These are phyloP conservation scores for Pelargonium fulgidum DNA, from an alignment of 441 rosid genomes.

Conservation along the genomic window DNA sequence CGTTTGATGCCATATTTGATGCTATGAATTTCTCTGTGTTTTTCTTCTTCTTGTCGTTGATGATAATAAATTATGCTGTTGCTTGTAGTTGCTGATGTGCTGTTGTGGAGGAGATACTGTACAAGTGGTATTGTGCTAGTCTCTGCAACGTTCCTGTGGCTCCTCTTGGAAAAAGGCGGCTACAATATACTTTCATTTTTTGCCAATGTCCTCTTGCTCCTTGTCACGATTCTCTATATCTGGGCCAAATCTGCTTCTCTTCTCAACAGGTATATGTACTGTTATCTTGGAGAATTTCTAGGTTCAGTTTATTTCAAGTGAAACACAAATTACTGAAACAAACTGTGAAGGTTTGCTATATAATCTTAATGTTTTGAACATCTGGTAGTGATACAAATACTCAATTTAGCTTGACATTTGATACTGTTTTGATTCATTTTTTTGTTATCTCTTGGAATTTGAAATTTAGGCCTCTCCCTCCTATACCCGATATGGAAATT, in stretches of 20 bases:
- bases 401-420: background rate
- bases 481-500: constrained; percentile 76
- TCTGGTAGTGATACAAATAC: background rate
- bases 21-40: background rate
- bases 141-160: constrained; percentile 57
- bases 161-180: constrained; percentile 62
- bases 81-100: constrained; percentile 53
- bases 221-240: constrained; percentile 61
- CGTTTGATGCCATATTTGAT: background rate
- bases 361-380: too few species aligned
- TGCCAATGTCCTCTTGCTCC: constrained; percentile 50
- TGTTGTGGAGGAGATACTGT: constrained; percentile 59
- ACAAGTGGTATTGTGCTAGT: constrained; percentile 39
- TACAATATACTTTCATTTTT: constrained; percentile 55
- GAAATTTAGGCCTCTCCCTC: constrained; percentile 70
- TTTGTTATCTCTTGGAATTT: background rate
- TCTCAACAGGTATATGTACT: constrained; percentile 55
- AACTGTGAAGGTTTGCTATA: too few species aligned
- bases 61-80: background rate
- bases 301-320: too few species aligned
- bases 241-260: constrained; percentile 97
- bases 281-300: background rate
- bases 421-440: background rate
- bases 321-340: too few species aligned
- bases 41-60: too few species aligned